Evolutionary conservation across 2,329 filamentous ascomycete species (phyloP).

Genomic region (Aspergillus persii): DNA sequence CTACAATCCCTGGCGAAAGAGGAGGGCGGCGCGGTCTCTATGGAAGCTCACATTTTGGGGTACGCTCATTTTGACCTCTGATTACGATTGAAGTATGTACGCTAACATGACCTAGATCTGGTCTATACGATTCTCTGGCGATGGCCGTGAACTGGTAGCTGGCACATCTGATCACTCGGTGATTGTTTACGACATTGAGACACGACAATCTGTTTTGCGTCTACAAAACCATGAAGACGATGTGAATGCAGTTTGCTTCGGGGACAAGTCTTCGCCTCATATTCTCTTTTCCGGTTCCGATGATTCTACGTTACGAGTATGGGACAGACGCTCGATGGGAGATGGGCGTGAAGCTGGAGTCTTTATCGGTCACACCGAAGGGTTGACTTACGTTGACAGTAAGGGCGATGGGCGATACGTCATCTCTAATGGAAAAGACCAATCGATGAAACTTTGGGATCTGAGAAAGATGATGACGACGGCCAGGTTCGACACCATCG

Average conservation of each 20-base stretch:
- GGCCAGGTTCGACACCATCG: slow-evolving; percentile 54
- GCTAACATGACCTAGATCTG: slow-evolving; percentile 60
- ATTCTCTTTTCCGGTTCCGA: slow-evolving; percentile 96
- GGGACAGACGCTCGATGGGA: slow-evolving; percentile 76
- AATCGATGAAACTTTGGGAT: slow-evolving; percentile 97
- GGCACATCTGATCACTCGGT: slow-evolving; percentile 78
- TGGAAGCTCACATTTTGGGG: slow-evolving; percentile 43
- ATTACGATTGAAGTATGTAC: neutral
- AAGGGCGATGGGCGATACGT: slow-evolving; percentile 89
- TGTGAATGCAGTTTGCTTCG: slow-evolving; percentile 96
- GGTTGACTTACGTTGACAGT: slow-evolving; percentile 67
- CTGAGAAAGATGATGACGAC: slow-evolving; percentile 82
- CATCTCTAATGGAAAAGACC: slow-evolving; percentile 91
- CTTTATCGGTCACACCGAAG: slow-evolving; percentile 65
- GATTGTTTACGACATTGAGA: slow-evolving; percentile 90
- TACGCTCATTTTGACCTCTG: slow-evolving; percentile 25
- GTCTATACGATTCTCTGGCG: slow-evolving; percentile 88
- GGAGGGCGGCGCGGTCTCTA: slow-evolving; percentile 32
- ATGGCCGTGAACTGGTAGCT: slow-evolving; percentile 85
- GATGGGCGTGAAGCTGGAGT: slow-evolving; percentile 62
- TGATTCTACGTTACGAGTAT: slow-evolving; percentile 90
- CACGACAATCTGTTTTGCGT: slow-evolving; percentile 68
- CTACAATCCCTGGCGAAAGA: slow-evolving; percentile 46
- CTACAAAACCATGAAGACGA: slow-evolving; percentile 79
- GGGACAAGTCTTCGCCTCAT: slow-evolving; percentile 82